phyloP scores from a whole-genome alignment of 2,329 filamentous ascomycete genomes.

The Cucurbitaria berberidis region DNA sequence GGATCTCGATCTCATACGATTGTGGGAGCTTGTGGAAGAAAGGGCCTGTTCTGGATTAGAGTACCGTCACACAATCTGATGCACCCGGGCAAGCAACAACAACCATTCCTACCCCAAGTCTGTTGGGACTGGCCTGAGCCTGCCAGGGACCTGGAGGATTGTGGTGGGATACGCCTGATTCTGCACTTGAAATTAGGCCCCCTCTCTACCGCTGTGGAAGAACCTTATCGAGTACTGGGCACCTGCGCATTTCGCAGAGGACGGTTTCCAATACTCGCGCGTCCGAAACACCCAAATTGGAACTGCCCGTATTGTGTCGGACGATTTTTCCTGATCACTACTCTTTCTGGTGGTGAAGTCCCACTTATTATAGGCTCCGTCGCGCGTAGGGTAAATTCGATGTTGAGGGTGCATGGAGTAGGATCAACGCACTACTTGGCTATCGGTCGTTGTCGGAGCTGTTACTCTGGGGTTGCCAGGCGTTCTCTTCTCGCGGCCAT shows the following conservation, averaged over 20 bases:
- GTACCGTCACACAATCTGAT: not conserved
- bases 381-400: not conserved
- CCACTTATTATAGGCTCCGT: not conserved
- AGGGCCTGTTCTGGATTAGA: not conserved
- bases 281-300: not conserved
- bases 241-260: no score
- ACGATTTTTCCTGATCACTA: not conserved
- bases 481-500: not conserved
- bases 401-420: not conserved
- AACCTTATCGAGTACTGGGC: no score
- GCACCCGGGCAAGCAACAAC: not conserved
- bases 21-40: not conserved
- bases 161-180: no score
- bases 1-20: constrained; percentile 1
- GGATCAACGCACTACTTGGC: not conserved
- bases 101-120: not conserved
- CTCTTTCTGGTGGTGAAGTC: not conserved
- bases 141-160: no score
- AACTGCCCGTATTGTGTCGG: not conserved
- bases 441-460: not conserved
- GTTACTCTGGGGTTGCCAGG: not conserved
- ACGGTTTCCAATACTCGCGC: no score
- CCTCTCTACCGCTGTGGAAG: no score
- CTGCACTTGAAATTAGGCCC: no score
- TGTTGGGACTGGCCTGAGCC: not conserved